Evolutionary conservation across 1,284 basidiomycete species (phyloP), one percentile per base, ranked within the genome.

Genomic region (Phellopilus nigrolimitatus): DNA sequence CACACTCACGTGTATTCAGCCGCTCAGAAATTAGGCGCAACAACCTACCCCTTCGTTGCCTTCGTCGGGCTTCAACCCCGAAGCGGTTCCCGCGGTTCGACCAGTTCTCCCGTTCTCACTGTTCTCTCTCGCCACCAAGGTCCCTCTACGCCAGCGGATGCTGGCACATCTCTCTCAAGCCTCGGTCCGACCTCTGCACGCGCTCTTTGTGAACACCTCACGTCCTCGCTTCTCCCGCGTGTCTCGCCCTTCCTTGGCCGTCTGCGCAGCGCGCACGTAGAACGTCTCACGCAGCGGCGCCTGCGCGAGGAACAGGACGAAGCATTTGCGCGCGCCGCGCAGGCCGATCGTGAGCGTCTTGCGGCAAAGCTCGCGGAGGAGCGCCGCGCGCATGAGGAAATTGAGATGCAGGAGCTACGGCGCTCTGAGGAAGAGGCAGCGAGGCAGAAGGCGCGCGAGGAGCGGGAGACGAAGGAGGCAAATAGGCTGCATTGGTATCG

Each of bases 41-140:
- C 92, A 2, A 93, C 92, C 0, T 97, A 89, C 61, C 95, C 95
- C 0, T 95, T 94, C 56, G 75, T 98, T 43, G 89, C 91, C 0
- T 98, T 97, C 64, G 70, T 95, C 42, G 86, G 91, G 0, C 76
- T 95, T 30, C 90, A 97, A 60, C 87, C 93, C 0, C 77, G 77
- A 4, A 75, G 83, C 31, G 59, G 60, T 47, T 49, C 57, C 59
- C 70, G 47, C 56, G 65, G 73, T 1, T 64, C 71, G 13, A 62
- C 73, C 0, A 56, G 69, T 3, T 61, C 77, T 1, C 79, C 80
- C 1, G 71, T 74, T 2, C 71, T 95, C 17, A 88, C 88, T 2
- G 77, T 95, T 28, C 75, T 97, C 15, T 90, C 91, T 0, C 83
- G 91, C 0, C 83, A 95, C 59, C 79, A 89, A 61, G 91, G 90